Conservation (phyloP, 768 basidiomycete species). For the Calocybe indica region DNA sequence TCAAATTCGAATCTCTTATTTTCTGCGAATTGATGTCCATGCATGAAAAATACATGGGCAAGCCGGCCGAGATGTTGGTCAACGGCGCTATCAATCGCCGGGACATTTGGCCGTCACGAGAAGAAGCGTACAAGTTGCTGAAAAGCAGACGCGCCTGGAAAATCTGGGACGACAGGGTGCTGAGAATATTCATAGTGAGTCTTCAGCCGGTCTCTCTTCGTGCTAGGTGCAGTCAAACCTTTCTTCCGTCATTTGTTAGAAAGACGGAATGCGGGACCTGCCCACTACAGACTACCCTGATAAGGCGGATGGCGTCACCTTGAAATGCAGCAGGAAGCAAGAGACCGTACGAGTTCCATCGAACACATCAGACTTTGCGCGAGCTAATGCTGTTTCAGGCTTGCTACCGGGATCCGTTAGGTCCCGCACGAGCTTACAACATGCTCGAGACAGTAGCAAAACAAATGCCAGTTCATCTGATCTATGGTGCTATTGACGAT, state of each 20-base stretch:
- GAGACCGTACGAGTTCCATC: constrained; percentile 31
- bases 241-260: constrained; percentile 18
- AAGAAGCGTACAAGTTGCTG: constrained; percentile 37
- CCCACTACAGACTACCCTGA: constrained; percentile 39
- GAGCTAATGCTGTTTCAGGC: constrained; percentile 23
- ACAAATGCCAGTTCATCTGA: constrained; percentile 35
- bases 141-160: constrained; percentile 34
- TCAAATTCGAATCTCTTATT: constrained; percentile 33
- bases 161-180: constrained; percentile 43
- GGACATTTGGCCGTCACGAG: constrained; percentile 46
- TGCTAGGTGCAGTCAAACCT: background rate
- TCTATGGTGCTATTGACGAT: constrained; percentile 41
- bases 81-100: constrained; percentile 31
- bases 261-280: constrained; percentile 33
- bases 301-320: constrained; percentile 38
- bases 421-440: constrained; percentile 24
- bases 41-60: constrained; percentile 7
- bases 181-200: constrained; percentile 37
- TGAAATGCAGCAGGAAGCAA: constrained; percentile 39
- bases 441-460: constrained; percentile 24
- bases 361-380: background rate
- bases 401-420: constrained; percentile 33
- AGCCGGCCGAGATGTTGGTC: constrained; percentile 16
- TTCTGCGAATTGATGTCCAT: constrained; percentile 43
- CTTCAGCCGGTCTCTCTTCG: background rate